Conservation (phyloP, 2,329 filamentous ascomycete genomes). For the Neonectria coccinea region DNA sequence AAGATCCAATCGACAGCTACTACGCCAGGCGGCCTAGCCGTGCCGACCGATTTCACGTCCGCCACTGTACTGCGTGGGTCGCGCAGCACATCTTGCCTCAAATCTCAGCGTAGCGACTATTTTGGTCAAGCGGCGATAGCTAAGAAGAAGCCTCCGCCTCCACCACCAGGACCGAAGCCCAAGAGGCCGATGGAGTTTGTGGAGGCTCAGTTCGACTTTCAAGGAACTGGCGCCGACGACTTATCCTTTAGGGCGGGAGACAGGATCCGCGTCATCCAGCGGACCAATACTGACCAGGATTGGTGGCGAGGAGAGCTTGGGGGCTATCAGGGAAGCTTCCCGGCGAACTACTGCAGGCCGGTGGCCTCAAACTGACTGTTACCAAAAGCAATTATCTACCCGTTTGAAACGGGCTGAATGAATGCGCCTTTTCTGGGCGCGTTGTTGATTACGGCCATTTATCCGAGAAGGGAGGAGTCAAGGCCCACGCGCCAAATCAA, state of each 20-base stretch:
- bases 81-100: slow-evolving; percentile 16
- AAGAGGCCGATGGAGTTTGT: slow-evolving; percentile 22
- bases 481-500: slow-evolving; percentile 3
- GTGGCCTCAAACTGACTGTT: slow-evolving; percentile 14
- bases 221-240: slow-evolving; percentile 24
- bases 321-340: slow-evolving; percentile 24
- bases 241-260: slow-evolving; percentile 29
- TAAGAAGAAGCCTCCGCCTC: slow-evolving; percentile 30
- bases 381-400: not conserved
- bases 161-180: slow-evolving; percentile 25
- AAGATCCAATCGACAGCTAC: slow-evolving; percentile 17
- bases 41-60: slow-evolving; percentile 30
- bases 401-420: not conserved
- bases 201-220: slow-evolving; percentile 29
- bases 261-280: slow-evolving; percentile 25
- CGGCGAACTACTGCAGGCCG: slow-evolving; percentile 30
- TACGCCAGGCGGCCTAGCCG: slow-evolving; percentile 6
- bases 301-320: slow-evolving; percentile 32
- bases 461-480: not conserved
- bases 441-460: slow-evolving; percentile 4
- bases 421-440: not conserved
- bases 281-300: slow-evolving; percentile 27
- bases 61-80: slow-evolving; percentile 23
- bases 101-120: slow-evolving; percentile 16
- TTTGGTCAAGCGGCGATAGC: slow-evolving; percentile 20